Percentiles rank a stretch among this genome's conserved stretches.
Conservation (phyloP, 495 filamentous ascomycete genomes). For the Lichina pygmaea region DNA sequence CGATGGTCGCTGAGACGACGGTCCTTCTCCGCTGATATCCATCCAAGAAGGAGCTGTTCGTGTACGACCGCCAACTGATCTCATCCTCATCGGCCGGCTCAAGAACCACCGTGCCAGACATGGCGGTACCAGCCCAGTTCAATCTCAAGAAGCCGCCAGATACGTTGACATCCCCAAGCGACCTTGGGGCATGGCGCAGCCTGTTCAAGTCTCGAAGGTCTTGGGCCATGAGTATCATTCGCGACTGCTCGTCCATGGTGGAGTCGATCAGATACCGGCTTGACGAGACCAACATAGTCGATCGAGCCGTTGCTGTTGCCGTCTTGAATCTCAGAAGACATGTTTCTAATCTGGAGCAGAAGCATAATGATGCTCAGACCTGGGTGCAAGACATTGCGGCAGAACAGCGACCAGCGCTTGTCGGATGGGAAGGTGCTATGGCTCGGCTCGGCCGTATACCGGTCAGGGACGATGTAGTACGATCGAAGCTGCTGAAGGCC, state of each 20-base stretch:
- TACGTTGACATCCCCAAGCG: conserved; percentile 40
- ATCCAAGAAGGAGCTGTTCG: conserved; percentile 52
- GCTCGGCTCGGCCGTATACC: conserved; percentile 32
- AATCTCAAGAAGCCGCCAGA: conserved; percentile 36
- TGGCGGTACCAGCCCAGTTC: conserved; percentile 30
- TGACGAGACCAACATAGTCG: conserved; percentile 41
- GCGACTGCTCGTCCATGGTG: conserved; percentile 32
- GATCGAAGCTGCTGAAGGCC: conserved; percentile 14
- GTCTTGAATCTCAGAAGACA: conserved; percentile 59
- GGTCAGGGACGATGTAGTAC: conserved; percentile 24
- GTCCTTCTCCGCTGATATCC: background rate
- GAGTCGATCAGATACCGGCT: conserved; percentile 23
- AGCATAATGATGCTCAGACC: conserved; percentile 39
- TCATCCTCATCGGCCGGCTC: conserved; percentile 16
- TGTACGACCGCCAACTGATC: conserved; percentile 50
- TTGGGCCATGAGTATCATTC: conserved; percentile 48
- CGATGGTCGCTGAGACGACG: background rate
- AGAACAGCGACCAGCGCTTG: conserved; percentile 37
- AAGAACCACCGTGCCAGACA: conserved; percentile 18
- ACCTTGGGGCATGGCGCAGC: conserved; percentile 56
- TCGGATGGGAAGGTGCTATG: conserved; percentile 41
- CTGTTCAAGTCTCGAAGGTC: conserved; percentile 43
- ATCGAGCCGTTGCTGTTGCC: conserved; percentile 46
- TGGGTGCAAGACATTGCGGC: conserved; percentile 46
- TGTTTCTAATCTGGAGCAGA: conserved; percentile 43